Conservation (phyloP, 1,284 basidiomycete genomes). For the Pisolithus thermaeus region DNA sequence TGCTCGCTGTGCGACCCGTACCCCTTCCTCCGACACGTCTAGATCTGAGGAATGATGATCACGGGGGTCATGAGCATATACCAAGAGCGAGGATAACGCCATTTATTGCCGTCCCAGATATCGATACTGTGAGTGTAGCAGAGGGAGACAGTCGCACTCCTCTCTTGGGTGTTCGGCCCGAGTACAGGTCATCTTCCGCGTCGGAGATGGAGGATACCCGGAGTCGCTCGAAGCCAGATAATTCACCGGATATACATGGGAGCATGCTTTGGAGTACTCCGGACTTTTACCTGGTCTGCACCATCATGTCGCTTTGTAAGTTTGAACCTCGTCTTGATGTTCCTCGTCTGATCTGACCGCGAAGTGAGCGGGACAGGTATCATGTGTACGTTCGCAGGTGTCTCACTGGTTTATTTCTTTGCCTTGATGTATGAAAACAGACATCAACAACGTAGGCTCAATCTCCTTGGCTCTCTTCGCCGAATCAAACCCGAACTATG, state of each 20-base stretch:
- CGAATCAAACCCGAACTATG: constrained; percentile 56
- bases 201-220: constrained; percentile 10
- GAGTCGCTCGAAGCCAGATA: constrained; percentile 2
- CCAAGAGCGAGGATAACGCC: constrained; percentile 8
- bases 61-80: constrained; percentile 10
- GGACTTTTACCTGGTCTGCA: constrained; percentile 76
- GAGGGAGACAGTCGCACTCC: constrained; percentile 13
- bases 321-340: constrained; percentile 9
- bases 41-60: neutral
- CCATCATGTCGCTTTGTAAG: constrained; percentile 65
- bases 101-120: constrained; percentile 25
- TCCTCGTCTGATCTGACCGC: constrained; percentile 1
- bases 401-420: neutral
- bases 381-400: constrained; percentile 59
- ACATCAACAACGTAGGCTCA: constrained; percentile 94
- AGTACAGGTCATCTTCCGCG: constrained; percentile 5
- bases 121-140: constrained; percentile 19
- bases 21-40: constrained; percentile 36
- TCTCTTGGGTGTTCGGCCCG: constrained; percentile 12
- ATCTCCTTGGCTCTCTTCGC: constrained; percentile 84
- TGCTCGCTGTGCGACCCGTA: constrained; percentile 56
- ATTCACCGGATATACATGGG: constrained; percentile 42
- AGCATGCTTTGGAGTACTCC: constrained; percentile 36
- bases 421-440: constrained; percentile 30
- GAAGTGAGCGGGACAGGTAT: constrained; percentile 83